These are phyloP conservation scores for Epichloe bromicola DNA, from an alignment of 2,329 filamentous ascomycete genomes.

Conservation along the genomic window DNA sequence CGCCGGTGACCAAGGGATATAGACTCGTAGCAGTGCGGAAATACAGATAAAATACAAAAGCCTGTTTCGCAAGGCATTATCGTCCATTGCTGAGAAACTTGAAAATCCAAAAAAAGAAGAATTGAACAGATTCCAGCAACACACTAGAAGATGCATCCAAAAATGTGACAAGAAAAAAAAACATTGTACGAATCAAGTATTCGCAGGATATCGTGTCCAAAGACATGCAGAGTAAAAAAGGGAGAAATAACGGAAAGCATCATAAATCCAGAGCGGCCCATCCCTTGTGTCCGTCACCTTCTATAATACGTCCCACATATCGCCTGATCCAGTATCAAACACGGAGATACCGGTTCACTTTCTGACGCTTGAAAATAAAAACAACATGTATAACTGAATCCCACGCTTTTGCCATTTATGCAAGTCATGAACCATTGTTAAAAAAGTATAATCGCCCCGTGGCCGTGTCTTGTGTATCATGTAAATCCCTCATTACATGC, in stretches of 20 bases:
- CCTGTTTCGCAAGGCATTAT: neutral
- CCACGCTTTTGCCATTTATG: neutral
- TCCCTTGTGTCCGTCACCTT: neutral
- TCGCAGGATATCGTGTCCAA: neutral
- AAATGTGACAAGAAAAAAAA: no score
- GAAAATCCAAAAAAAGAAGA: neutral
- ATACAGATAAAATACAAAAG: neutral
- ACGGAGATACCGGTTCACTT: neutral
- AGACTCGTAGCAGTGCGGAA: neutral
- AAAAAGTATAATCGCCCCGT: neutral
- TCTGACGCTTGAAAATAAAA: neutral
- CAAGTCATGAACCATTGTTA: slow-evolving; percentile 1
- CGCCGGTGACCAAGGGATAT: neutral
- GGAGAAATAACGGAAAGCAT: neutral
- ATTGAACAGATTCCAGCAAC: neutral
- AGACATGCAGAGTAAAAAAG: neutral
- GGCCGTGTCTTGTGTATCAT: neutral
- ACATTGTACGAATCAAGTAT: no score
- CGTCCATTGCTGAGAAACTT: neutral
- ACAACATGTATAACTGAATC: neutral
- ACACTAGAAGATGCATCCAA: neutral
- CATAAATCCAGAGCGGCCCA: neutral
- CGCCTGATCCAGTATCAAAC: neutral
- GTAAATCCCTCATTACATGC: slow-evolving; percentile 15
- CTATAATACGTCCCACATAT: neutral